Evolutionary conservation across 2,329 filamentous ascomycete species (phyloP).

Genomic region (Aspergillus fumigatiaffinis): DNA sequence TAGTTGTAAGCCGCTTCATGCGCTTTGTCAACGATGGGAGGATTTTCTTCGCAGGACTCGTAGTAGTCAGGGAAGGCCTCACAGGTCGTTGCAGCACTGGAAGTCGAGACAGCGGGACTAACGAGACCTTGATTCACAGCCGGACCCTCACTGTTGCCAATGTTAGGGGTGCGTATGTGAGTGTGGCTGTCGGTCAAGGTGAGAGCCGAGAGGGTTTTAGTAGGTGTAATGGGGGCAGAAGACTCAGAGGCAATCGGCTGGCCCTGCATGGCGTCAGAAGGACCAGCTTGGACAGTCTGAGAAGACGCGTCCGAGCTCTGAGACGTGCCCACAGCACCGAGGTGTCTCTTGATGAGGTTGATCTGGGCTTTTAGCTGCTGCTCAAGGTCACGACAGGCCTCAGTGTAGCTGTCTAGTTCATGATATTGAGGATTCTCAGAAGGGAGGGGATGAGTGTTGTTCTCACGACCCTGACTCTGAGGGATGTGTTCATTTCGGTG

Average conservation of each 20-base stretch:
- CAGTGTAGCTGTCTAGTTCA: not conserved
- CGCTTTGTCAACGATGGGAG: slow-evolving; percentile 4
- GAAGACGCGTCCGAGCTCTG: not conserved
- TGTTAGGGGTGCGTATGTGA: not conserved
- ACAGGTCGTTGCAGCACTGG: not conserved
- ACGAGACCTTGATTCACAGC: not conserved
- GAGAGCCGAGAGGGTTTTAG: not conserved
- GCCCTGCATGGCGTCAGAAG: not conserved
- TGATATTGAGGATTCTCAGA: not conserved
- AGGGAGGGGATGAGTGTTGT: not conserved
- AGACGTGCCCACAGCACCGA: not conserved
- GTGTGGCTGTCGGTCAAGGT: not conserved
- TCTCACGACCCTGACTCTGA: not conserved
- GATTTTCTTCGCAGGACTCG: slow-evolving; percentile 10
- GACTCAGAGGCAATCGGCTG: not conserved
- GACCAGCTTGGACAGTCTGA: not conserved
- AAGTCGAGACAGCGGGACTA: not conserved
- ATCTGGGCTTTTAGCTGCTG: not conserved
- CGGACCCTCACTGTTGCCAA: too few species aligned
- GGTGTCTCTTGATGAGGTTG: not conserved
- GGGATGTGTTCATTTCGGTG: not conserved
- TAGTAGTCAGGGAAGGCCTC: slow-evolving; percentile 29
- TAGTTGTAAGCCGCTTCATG: slow-evolving; percentile 20
- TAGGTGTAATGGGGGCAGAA: not conserved
- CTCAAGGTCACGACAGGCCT: not conserved